Base-by-base conservation (phyloP, 305 asterid species). In the Solanum hybrid region DNA sequence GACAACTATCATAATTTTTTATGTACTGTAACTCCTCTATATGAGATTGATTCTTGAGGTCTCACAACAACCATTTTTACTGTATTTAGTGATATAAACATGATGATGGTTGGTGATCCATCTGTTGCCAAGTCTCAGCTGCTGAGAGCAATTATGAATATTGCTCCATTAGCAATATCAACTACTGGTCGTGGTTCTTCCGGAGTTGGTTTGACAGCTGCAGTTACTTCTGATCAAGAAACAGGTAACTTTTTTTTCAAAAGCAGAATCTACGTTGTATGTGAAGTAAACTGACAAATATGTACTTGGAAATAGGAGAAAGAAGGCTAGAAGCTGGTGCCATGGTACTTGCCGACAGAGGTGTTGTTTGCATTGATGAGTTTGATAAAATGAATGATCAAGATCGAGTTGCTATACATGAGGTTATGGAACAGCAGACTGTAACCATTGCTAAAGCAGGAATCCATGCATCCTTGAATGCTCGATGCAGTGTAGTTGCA, bases 101-200 rank as follows among this genome's bases (percentile, higher is more conserved):
- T 97, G 99, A 97, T 97, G 99, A 97, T 97, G 99, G 99, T 97
- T 86, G 99, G 99, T 5, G 99, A 97, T 92, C 99, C 99, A 86
- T 97, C 98, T 91, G 99, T 97, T 90, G 99, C 99, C 79, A 97
- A 97, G 93, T 97, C 99, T 91, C 99, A 97, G 92, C 93, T 97
- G 87, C 93, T 96, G 91, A 95, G 99, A 93, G 99, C 99, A 51
- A 96, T 97, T 87, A 95, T 97, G 96, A 95, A 95, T 90, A 96
- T 97, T 89, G 99, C 99, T 89, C 99, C 99, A 91, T 94, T 96
- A 86, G 98, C 99, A 90, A 96, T 97, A 90, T 97, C 99, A 87
- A 97, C 99, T 81, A 97, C 98, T 86, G 99, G 99, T 73, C 95
- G 99, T 77, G 99, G 99, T 90, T 97, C 99, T 90, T 97, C 99